Conservation (phyloP, 2,329 filamentous ascomycete genomes). For the Cercospora janseana region DNA sequence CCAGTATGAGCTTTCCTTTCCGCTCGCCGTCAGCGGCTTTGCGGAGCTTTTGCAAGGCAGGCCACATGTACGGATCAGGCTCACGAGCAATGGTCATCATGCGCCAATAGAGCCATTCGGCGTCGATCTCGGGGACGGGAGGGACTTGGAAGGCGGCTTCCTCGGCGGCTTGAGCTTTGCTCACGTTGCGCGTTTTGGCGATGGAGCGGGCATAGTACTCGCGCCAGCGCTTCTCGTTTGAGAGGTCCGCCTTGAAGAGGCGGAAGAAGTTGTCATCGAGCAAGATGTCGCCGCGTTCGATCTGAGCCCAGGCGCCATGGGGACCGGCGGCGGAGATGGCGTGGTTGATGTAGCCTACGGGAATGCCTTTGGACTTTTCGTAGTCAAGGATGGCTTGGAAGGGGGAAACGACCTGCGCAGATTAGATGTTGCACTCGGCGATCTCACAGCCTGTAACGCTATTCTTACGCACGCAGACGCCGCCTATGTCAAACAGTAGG, state of each 20-base stretch:
- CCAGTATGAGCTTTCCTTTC: slow-evolving; percentile 62
- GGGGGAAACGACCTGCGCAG: slow-evolving; percentile 73
- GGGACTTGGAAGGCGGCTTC: slow-evolving; percentile 45
- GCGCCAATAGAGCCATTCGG: slow-evolving; percentile 76
- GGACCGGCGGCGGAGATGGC: slow-evolving; percentile 78
- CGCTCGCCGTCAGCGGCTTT: slow-evolving; percentile 30
- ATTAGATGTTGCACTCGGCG: background rate
- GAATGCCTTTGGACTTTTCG: slow-evolving; percentile 72
- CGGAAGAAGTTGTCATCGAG: slow-evolving; percentile 73
- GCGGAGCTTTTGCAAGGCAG: slow-evolving; percentile 69
- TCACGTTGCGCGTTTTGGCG: slow-evolving; percentile 27
- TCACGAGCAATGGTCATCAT: slow-evolving; percentile 76
- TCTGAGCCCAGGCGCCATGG: slow-evolving; percentile 78
- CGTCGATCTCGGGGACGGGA: slow-evolving; percentile 70
- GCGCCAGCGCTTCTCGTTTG: slow-evolving; percentile 65
- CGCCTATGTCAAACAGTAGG: slow-evolving; percentile 90
- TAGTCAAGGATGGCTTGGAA: slow-evolving; percentile 93
- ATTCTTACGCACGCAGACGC: slow-evolving; percentile 77
- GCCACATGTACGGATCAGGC: slow-evolving; percentile 85
- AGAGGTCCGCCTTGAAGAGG: slow-evolving; percentile 73
- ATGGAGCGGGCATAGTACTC: slow-evolving; percentile 49
- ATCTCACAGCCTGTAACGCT: background rate
- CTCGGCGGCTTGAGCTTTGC: slow-evolving; percentile 46
- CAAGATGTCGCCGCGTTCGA: slow-evolving; percentile 79
- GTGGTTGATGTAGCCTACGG: slow-evolving; percentile 86